phyloP scores from a whole-genome alignment of 2,329 filamentous ascomycete species.

The Venturia nashicola region DNA sequence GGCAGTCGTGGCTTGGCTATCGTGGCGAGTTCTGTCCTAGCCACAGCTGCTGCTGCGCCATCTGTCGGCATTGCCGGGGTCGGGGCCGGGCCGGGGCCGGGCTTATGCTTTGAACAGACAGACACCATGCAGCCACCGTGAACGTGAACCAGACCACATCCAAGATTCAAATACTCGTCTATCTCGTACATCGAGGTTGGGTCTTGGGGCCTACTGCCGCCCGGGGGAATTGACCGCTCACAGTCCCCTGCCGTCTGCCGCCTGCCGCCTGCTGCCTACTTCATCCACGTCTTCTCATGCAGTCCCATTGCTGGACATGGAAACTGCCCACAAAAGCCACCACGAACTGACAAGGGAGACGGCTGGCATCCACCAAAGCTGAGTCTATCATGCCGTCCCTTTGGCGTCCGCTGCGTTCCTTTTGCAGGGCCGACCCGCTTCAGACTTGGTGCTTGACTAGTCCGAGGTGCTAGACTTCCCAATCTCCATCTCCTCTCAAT shows the following conservation, averaged over 20 bases:
- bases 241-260: too few relatives aligned
- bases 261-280: too few relatives aligned
- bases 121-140: neutral
- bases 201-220: too few relatives aligned
- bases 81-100: too few relatives aligned
- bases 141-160: neutral
- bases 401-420: neutral
- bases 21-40: too few relatives aligned
- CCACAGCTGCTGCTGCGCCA: neutral
- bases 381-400: too few relatives aligned
- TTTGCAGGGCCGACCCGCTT: slow-evolving; percentile 2
- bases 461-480: too few relatives aligned
- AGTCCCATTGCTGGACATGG: neutral
- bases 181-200: slow-evolving; percentile 1
- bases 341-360: too few relatives aligned
- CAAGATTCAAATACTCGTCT: neutral
- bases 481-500: neutral
- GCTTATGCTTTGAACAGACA: neutral
- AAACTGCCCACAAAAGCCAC: too few relatives aligned
- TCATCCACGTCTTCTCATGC: neutral
- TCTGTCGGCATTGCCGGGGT: neutral
- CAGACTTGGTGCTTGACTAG: neutral
- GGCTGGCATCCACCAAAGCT: too few relatives aligned
- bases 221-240: too few relatives aligned
- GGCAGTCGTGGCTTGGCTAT: too few relatives aligned